phyloP scores from a whole-genome alignment of 257 asterid species.

The Solanum sejunctum region DNA sequence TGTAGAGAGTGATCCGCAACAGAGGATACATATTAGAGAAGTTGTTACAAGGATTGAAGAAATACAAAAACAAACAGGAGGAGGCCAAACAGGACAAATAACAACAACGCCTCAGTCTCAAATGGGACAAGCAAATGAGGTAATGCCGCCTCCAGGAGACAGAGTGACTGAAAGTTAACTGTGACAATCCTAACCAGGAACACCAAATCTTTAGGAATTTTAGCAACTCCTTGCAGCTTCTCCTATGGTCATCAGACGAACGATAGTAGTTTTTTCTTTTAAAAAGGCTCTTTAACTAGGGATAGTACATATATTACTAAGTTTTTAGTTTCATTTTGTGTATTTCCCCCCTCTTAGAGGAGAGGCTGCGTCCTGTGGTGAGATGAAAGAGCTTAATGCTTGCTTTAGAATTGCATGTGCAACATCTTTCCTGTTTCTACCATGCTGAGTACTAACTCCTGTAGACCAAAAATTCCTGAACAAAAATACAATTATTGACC shows the following conservation, averaged over 20 bases:
- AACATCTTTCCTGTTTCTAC: neutral
- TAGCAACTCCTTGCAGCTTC: neutral
- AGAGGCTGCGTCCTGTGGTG: neutral
- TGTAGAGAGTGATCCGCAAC: constrained; percentile 35
- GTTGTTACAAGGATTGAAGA: constrained; percentile 43
- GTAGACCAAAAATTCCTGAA: neutral
- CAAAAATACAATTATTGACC: neutral
- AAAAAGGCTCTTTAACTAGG: neutral
- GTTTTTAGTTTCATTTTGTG: neutral
- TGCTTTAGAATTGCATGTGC: neutral
- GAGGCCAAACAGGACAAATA: neutral
- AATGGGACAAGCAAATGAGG: constrained; percentile 4
- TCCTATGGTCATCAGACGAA: neutral
- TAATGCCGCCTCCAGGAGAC: constrained; percentile 7
- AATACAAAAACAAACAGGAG: neutral
- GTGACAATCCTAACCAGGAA: neutral
- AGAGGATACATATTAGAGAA: constrained; percentile 41
- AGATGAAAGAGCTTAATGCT: neutral
- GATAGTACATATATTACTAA: neutral
- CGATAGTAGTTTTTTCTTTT: neutral
- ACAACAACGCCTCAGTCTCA: constrained; percentile 2
- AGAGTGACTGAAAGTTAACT: constrained; percentile 11
- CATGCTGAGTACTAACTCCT: neutral
- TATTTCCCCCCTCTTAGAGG: neutral
- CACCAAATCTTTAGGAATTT: neutral